phyloP scores from a whole-genome alignment of 371 early-diverging fungal genomes.

The Rhizopus stolonifer region DNA sequence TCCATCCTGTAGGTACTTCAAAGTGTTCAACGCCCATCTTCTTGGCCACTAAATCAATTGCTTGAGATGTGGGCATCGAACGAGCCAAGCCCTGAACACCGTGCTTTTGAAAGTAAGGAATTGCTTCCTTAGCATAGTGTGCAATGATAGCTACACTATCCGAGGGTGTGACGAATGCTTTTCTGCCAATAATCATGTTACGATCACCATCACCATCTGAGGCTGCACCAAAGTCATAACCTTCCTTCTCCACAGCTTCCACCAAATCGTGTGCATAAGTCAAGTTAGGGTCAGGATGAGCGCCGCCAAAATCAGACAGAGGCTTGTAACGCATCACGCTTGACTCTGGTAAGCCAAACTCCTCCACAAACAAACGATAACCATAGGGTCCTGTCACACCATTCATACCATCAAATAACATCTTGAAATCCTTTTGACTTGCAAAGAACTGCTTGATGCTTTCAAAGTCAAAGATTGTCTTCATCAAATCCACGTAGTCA shows the following conservation, averaged over 20 bases:
- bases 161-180: slow-evolving; percentile 94
- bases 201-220: slow-evolving; percentile 94
- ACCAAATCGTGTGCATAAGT: slow-evolving; percentile 96
- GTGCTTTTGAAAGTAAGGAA: slow-evolving; percentile 89
- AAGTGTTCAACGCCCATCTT: slow-evolving; percentile 75
- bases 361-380: slow-evolving; percentile 81
- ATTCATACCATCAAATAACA: slow-evolving; percentile 95
- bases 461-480: slow-evolving; percentile 89
- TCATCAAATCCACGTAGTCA: slow-evolving; percentile 88
- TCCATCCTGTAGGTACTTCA: slow-evolving; percentile 95
- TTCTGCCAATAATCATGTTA: slow-evolving; percentile 95
- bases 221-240: slow-evolving; percentile 91
- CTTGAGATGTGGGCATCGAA: slow-evolving; percentile 94
- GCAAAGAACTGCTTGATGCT: slow-evolving; percentile 77
- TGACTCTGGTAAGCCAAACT: slow-evolving; percentile 80
- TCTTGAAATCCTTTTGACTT: slow-evolving; percentile 68
- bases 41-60: slow-evolving; percentile 88
- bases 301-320: slow-evolving; percentile 89
- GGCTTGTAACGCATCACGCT: slow-evolving; percentile 87
- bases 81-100: slow-evolving; percentile 92
- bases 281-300: slow-evolving; percentile 97
- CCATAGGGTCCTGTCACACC: slow-evolving; percentile 97
- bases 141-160: slow-evolving; percentile 98
- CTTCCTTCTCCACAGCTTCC: slow-evolving; percentile 79
- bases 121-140: slow-evolving; percentile 75